Percentiles rank a stretch among this genome's conserved stretches.
Evolutionary conservation across 768 basidiomycete genomes (phyloP).

Genomic region (Pisolithus albus): DNA sequence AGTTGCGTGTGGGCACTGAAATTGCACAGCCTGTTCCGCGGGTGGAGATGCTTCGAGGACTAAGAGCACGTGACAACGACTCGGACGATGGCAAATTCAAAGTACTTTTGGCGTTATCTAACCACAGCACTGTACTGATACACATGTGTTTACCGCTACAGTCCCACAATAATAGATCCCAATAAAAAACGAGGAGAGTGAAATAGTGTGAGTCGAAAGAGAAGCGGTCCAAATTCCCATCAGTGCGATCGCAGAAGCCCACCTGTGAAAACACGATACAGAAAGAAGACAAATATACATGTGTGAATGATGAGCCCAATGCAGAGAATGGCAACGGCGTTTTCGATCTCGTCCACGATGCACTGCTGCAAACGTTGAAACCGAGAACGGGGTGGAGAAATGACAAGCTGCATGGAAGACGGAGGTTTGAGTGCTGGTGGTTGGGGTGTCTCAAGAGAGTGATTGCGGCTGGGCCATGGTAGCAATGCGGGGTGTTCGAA

Average conservation of each 20-base stretch:
- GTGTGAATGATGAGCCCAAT: slow-evolving; percentile 22
- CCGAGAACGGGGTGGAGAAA: slow-evolving; percentile 7
- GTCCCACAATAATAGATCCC: neutral
- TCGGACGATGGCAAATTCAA: too few species aligned
- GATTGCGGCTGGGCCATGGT: slow-evolving; percentile 12
- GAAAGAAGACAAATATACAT: slow-evolving; percentile 21
- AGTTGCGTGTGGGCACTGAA: neutral
- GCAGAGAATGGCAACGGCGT: slow-evolving; percentile 19
- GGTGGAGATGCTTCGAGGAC: too few species aligned
- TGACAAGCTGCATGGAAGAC: neutral
- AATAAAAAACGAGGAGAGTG: neutral
- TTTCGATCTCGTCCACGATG: slow-evolving; percentile 23
- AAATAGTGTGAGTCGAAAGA: neutral
- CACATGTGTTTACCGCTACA: neutral
- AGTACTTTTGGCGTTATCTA: neutral
- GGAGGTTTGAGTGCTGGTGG: neutral
- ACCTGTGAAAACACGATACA: slow-evolving; percentile 25
- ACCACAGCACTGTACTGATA: neutral
- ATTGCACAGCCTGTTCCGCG: too few species aligned
- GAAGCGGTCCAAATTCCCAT: neutral
- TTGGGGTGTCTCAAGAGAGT: neutral
- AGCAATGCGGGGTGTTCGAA: slow-evolving; percentile 16
- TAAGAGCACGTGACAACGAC: too few species aligned
- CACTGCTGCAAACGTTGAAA: slow-evolving; percentile 9
- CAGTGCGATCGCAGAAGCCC: slow-evolving; percentile 17